Evolutionary conservation across 2,329 filamentous ascomycete species (phyloP), one percentile per base, ranked within the genome.

Genomic region (Fusarium robinianum): DNA sequence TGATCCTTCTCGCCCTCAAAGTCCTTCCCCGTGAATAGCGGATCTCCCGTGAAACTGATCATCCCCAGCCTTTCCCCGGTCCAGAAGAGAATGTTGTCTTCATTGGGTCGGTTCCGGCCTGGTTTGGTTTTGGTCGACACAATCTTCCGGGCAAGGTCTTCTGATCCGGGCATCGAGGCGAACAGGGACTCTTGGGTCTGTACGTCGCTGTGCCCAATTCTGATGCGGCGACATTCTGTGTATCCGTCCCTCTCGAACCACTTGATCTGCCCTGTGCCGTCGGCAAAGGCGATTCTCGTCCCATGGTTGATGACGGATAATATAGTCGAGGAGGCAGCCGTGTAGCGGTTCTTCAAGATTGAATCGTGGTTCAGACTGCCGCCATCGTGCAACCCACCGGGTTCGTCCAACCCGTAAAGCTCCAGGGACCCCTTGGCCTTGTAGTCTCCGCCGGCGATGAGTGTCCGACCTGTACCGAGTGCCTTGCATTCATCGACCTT

Each of bases 401-500:
- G 63, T 27, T n/a, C n/a, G n/a, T 54, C 68, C 16, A 89, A 69
- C 10, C 83, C 83, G 65, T 95, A 96, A n/a, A 96, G 72, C 63
- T 97, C 92, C 2, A 97, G 73, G 0, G 87, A 91, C 1, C 92
- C 92, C 66, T 94, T 91, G 21, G 87, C 89, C 58, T 94, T 95
- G 71, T 96, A 96, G 63, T 92, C 88, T 5, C 91, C 92, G 25
- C 87, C 88, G 3, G 90, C 88, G 37, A 96, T 79, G 17, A 96
- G 69, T 0, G 86, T 90, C 31, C 84, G 76, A 1, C 84, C 78
- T 9, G 67, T 77, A 0, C 68, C 59, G 1, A 66, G 64, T n/a
- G 61, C 68, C 55, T 85, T 85, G n/a, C 75, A 75, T 12, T 72
- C 69, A 51, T 66, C 71, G 9, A 81, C 72, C 51, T 76, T 76